Base-by-base conservation (phyloP, 1,284 basidiomycete species). In the Boletus sp. region DNA sequence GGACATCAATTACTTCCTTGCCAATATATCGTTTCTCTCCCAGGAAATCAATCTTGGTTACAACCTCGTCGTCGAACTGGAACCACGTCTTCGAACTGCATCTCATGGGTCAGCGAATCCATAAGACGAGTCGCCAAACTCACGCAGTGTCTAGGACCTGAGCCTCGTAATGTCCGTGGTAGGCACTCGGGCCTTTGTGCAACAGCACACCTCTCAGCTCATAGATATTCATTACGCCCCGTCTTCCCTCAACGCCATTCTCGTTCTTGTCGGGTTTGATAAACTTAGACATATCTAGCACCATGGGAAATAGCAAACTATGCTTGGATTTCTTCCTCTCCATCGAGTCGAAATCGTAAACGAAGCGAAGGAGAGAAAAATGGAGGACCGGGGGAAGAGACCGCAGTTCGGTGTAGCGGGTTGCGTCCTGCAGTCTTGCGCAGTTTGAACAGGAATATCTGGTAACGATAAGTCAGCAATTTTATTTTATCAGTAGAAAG, bases 151-250 rank as follows among this genome's bases (percentile, higher is more conserved):
- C 89, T 59, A 82, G 86, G 6, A 93, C 88, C 60, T 94, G 88
- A 23, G 90, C 90, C 57, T 91, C 85, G 59, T 96, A 96, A 64
- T 96, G 93, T 3, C 93, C 93, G 57, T 91, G 88, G 68, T 94
- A 88, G 10, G 93, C 93, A 69, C 91, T 87, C 8, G 77, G 60
- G 2, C 93, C 93, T 59, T 88, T 88, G 68, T 96, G 93, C 46
- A 91, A 66, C 8, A 96, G 69, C 8, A 95, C 81, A 6, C 89
- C 93, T 36, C 83, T 77, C 25, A 96, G 69, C 45, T 92, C 86
- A 59, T 95, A 96, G 17, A 78, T 61, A 58, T 73, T 54, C 5
- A 61, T 41, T 25, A 40, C 3, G 12, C 34, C 34, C 37, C 34
- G 53, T 16, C n/a, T 38, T 51, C 49, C 8, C 49, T 48, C 30